Percentiles rank a stretch among this genome's conserved stretches.
phyloP scores from a whole-genome alignment of 2,329 filamentous ascomycete species.

The Ambrosiella cleistominuta region DNA sequence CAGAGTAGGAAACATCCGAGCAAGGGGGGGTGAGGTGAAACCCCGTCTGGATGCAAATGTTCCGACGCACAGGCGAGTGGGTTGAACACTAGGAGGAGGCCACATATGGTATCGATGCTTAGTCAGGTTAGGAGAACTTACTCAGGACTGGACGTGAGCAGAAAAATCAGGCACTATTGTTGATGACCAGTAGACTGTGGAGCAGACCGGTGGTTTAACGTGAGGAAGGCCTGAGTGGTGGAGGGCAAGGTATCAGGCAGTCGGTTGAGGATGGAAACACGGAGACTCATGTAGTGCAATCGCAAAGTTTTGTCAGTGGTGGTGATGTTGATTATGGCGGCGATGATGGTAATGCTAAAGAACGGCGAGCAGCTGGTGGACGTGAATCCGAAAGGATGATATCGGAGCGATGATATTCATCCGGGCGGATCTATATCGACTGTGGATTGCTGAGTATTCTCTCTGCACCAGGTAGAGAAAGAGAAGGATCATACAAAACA shows the following conservation, averaged over 20 bases:
- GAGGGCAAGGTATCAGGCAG: neutral
- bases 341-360: neutral
- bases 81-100: neutral
- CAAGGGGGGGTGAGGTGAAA: neutral
- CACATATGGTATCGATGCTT: too few species aligned
- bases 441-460: too few species aligned
- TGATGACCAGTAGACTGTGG: neutral
- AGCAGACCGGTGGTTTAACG: too few species aligned
- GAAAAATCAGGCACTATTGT: neutral
- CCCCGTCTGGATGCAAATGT: neutral
- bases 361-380: neutral
- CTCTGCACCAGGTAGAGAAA: too few species aligned
- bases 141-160: neutral
- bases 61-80: neutral
- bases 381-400: constrained; percentile 5
- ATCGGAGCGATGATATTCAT: neutral
- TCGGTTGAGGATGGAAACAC: neutral
- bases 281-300: neutral
- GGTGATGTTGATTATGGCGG: neutral
- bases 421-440: neutral
- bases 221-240: neutral
- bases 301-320: neutral
- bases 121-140: too few species aligned
- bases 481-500: neutral
- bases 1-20: neutral